Percentiles rank a stretch among this genome's conserved stretches.
phyloP scores from a whole-genome alignment of 1,139 yeast species.

The Sugiyamaella xylanicola region DNA sequence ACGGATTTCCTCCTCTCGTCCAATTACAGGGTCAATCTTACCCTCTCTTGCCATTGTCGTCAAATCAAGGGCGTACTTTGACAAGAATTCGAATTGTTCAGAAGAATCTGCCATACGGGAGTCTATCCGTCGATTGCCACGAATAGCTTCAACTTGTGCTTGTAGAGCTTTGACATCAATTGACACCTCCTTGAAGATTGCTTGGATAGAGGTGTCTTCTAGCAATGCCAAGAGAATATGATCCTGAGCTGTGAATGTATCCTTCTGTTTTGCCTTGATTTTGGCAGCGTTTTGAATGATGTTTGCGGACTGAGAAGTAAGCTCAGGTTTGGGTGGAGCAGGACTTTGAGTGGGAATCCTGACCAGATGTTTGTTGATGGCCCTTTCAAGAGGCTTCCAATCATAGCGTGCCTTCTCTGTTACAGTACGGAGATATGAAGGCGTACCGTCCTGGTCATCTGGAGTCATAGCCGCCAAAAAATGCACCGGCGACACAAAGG shows the following conservation, averaged over 20 bases:
- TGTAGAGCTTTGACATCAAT: slow-evolving; percentile 72
- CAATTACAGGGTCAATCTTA: slow-evolving; percentile 95
- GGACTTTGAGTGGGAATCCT: slow-evolving; percentile 87
- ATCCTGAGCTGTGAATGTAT: slow-evolving; percentile 89
- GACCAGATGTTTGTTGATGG: slow-evolving; percentile 78
- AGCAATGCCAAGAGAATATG: slow-evolving; percentile 83
- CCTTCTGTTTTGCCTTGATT: slow-evolving; percentile 85
- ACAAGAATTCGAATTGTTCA: slow-evolving; percentile 76
- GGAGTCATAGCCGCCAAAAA: slow-evolving; percentile 90
- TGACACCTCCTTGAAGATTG: slow-evolving; percentile 71
- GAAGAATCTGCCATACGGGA: slow-evolving; percentile 93
- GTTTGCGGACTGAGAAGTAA: slow-evolving; percentile 70
- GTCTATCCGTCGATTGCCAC: slow-evolving; percentile 92
- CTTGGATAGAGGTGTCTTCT: slow-evolving; percentile 71
- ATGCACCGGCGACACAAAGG: slow-evolving; percentile 84
- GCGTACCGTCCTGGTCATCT: slow-evolving; percentile 66
- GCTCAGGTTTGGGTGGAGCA: slow-evolving; percentile 73
- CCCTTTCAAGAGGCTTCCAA: slow-evolving; percentile 76
- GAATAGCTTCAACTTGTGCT: slow-evolving; percentile 76
- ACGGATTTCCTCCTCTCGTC: slow-evolving; percentile 97
- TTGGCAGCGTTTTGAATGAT: slow-evolving; percentile 69
- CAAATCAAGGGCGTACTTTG: slow-evolving; percentile 88
- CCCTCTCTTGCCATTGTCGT: slow-evolving; percentile 94
- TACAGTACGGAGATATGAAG: slow-evolving; percentile 77
- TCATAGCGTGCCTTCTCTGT: slow-evolving; percentile 87